Percentiles rank a stretch among this genome's conserved stretches.
Evolutionary conservation across 2,329 filamentous ascomycete species (phyloP).

Genomic region (Xylaria sp.): DNA sequence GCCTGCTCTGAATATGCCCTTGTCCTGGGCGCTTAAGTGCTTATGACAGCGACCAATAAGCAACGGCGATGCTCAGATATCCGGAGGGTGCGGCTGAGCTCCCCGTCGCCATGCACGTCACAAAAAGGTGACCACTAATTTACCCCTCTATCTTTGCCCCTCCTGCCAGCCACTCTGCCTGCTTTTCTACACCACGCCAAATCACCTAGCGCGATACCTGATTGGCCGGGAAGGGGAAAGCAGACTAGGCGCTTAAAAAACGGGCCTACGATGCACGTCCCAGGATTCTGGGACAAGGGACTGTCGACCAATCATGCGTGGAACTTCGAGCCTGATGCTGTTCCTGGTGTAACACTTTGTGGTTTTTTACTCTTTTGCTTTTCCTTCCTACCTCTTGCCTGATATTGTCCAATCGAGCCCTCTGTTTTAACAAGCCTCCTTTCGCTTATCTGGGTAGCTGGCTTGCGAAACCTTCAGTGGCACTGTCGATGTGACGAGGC

Average conservation of each 20-base stretch:
- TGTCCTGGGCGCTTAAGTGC: constrained; percentile 39
- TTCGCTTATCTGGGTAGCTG: not conserved
- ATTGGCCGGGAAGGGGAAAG: constrained; percentile 21
- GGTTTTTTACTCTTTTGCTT: not conserved
- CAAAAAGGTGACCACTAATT: constrained; percentile 25
- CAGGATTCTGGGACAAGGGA: constrained; percentile 40
- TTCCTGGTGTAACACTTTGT: constrained; percentile 23
- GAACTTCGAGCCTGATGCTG: constrained; percentile 20
- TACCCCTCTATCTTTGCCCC: constrained; percentile 24
- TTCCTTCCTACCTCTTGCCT: not conserved
- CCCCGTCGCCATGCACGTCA: constrained; percentile 35
- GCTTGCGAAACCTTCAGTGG: not conserved
- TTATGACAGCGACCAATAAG: constrained; percentile 32
- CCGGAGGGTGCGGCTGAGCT: constrained; percentile 12
- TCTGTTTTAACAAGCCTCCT: not conserved
- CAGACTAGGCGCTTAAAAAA: constrained; percentile 38
- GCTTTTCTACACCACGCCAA: not conserved
- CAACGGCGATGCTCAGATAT: constrained; percentile 22
- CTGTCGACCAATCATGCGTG: constrained; percentile 31
- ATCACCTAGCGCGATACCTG: constrained; percentile 2
- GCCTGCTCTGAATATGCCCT: constrained; percentile 21
- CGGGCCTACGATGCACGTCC: constrained; percentile 38
- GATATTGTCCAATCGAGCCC: not conserved
- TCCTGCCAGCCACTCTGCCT: constrained; percentile 28
- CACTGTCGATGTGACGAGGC: constrained; percentile 4